Conservation (phyloP, 768 basidiomycete genomes). For the Galerina sulciceps region DNA sequence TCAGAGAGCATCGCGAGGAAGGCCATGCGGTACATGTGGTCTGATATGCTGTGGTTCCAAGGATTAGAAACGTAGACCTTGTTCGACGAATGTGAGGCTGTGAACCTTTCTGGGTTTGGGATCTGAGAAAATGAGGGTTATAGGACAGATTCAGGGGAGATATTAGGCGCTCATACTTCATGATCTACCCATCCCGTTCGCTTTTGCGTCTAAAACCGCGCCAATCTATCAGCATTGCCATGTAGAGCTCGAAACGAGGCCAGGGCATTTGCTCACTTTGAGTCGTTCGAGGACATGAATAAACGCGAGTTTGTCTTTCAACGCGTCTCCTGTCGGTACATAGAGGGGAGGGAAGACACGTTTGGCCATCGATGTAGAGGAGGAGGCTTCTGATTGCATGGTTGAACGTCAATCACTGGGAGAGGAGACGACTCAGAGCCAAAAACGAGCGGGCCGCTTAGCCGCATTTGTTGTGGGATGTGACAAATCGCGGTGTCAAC, state of each 20-base stretch:
- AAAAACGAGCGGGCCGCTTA: no score
- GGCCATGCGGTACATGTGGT: conserved; percentile 98
- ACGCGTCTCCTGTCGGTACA: conserved; percentile 49
- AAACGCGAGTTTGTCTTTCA: conserved; percentile 81
- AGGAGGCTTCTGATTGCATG: no score
- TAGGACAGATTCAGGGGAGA: neutral
- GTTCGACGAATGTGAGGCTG: neutral
- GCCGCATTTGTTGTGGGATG: no score
- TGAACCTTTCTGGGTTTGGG: conserved; percentile 82
- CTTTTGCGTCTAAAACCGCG: conserved; percentile 76
- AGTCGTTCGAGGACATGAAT: conserved; percentile 88
- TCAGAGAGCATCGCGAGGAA: conserved; percentile 89
- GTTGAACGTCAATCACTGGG: no score
- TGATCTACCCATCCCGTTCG: conserved; percentile 94
- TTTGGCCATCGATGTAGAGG: neutral
- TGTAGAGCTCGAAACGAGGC: neutral
- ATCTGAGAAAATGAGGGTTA: conserved; percentile 50
- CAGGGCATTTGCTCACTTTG: conserved; percentile 57
- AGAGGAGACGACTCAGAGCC: no score
- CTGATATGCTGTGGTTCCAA: conserved; percentile 71
- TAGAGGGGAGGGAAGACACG: conserved; percentile 65
- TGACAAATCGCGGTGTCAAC: no score
- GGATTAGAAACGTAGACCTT: neutral
- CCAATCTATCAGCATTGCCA: neutral
- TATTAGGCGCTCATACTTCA: conserved; percentile 47